Evolutionary conservation across 108 stramenopile genomes (phyloP), one percentile per base, ranked within the genome.

Genomic region (Nitzschia inconspicua): DNA sequence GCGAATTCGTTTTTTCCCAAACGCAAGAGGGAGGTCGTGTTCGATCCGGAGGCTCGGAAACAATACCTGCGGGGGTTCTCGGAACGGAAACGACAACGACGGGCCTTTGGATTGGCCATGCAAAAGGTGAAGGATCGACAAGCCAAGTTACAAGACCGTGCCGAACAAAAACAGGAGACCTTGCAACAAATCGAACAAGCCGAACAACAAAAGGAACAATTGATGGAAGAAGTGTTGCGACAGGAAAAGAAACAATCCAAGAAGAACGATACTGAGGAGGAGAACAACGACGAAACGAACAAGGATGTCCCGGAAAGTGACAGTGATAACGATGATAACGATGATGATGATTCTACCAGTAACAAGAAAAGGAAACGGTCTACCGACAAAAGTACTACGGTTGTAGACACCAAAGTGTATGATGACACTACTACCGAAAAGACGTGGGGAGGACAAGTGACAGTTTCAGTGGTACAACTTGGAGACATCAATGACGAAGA

Each of bases 101-200:
- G 91, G 7, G 88, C 83, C 9, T 93, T 75, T 51, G 91, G 91
- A n/a, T 55, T 93, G 56, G 91, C 91, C 44, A 93, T 93, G 91
- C 91, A 93, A 72, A 89, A 87, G 57, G 86, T 93, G 34, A 93
- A 93, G 56, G 91, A 93, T 59, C 78, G 91, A 16, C 70, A 86
- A 57, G 84, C 72, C 24, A 85, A 79, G 54, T 44, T 93, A 0
- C 82, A 87, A 54, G 60, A 82, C 40, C 58, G 86, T 20, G 71
- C 73, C 23, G 79, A 85, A 29, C 26, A 42, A 37, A 76, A 78
- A n/a, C 65, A 89, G 46, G 78, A 78, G 2, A 48, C 73, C 29
- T 47, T 73, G 7, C 73, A 87, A 48, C 76, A 71, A 62, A 65
- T 89, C 28, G 81, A 83, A 72, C 72, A 84, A 55, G 84, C 84